Evolutionary conservation across 2,329 filamentous ascomycete species (phyloP).

Genomic region (Diplodia intermedia): DNA sequence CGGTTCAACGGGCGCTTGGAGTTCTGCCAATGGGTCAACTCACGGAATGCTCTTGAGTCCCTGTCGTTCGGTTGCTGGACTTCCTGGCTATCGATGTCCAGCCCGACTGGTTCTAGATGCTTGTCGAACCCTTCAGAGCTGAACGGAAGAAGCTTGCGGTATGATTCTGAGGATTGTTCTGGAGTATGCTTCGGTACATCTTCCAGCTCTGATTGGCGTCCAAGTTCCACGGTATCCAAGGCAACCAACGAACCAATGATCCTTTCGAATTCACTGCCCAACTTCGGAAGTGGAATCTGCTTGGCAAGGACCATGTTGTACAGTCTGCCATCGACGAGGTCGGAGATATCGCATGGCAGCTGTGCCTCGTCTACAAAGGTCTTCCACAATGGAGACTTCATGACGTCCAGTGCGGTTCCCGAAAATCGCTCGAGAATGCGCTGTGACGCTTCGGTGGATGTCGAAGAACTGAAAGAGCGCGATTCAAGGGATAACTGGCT

Average conservation of each 20-base stretch:
- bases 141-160: conserved; percentile 53
- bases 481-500: conserved; percentile 1
- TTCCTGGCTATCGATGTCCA: conserved; percentile 47
- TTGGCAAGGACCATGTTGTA: conserved; percentile 38
- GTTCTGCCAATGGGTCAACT: conserved; percentile 68
- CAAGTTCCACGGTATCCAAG: not conserved
- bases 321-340: conserved; percentile 64
- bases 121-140: conserved; percentile 55
- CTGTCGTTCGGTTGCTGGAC: conserved; percentile 39
- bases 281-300: not conserved
- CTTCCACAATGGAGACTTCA: conserved; percentile 7
- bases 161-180: not conserved
- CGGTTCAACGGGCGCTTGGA: conserved; percentile 59
- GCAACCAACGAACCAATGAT: not conserved
- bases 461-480: not conserved
- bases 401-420: not conserved
- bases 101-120: conserved; percentile 54
- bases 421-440: not conserved
- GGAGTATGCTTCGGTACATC: not conserved
- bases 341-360: conserved; percentile 51
- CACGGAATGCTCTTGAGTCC: conserved; percentile 53
- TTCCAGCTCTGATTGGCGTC: too few species aligned
- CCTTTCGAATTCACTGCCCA: not conserved
- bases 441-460: not conserved
- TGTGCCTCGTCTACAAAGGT: conserved; percentile 1